Conservation (phyloP, 2,329 filamentous ascomycete species). For the Penicillium sp. region DNA sequence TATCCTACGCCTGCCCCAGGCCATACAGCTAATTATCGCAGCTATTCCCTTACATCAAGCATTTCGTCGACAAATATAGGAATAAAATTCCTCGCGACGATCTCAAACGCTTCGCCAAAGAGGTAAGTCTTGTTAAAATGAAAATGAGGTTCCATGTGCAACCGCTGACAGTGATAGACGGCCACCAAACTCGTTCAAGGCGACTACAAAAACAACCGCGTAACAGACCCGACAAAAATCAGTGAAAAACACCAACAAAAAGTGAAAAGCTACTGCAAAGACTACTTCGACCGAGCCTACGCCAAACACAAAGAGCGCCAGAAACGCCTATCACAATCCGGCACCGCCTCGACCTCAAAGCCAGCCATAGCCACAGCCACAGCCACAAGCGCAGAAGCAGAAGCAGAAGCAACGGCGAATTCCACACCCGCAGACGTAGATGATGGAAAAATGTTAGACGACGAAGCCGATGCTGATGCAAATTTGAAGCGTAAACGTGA, state of each 20-base stretch:
- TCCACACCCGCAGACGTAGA: constrained; percentile 17
- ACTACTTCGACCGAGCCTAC: constrained; percentile 85
- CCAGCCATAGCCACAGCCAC: constrained; percentile 14
- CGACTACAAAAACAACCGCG: constrained; percentile 88
- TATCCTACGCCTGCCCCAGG: constrained; percentile 15
- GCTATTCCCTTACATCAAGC: constrained; percentile 83
- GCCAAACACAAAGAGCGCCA: constrained; percentile 73
- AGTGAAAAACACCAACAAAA: constrained; percentile 78
- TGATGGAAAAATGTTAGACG: constrained; percentile 45
- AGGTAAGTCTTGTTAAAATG: constrained; percentile 48
- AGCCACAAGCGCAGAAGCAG: background rate
- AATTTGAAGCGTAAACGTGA: constrained; percentile 12
- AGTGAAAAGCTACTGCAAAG: constrained; percentile 80
- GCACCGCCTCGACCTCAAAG: constrained; percentile 26
- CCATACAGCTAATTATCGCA: constrained; percentile 40
- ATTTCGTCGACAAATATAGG: constrained; percentile 84
- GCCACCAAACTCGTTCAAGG: constrained; percentile 88
- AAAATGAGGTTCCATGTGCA: background rate
- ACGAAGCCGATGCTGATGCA: constrained; percentile 33
- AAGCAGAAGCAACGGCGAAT: background rate
- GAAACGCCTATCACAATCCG: constrained; percentile 60
- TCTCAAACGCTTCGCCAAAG: constrained; percentile 67
- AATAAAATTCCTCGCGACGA: constrained; percentile 84
- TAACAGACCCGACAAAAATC: constrained; percentile 78
- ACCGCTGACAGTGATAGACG: constrained; percentile 49